Evolutionary conservation across 169 alveolate genomes (phyloP).

Genomic region (Theileria equi): DNA sequence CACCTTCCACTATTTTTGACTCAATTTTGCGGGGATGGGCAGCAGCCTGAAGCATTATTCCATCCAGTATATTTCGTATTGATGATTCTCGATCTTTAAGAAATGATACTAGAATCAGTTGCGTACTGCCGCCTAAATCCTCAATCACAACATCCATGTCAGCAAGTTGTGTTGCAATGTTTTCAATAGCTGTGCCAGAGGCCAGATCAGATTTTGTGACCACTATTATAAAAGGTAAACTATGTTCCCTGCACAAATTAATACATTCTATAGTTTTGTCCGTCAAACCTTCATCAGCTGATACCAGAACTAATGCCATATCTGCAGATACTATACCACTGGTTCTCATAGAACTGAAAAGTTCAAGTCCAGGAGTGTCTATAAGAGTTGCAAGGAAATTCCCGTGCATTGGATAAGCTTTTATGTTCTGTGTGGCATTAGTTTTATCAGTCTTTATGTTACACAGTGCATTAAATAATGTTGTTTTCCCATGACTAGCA

Average conservation of each 20-base stretch:
- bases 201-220: slow-evolving; percentile 51
- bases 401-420: slow-evolving; percentile 22
- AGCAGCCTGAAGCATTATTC: slow-evolving; percentile 37
- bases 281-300: slow-evolving; percentile 41
- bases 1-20: slow-evolving; percentile 22
- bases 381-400: slow-evolving; percentile 12
- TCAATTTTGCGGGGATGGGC: slow-evolving; percentile 18
- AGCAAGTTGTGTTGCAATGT: slow-evolving; percentile 21
- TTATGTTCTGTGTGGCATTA: slow-evolving; percentile 20
- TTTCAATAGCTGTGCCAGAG: slow-evolving; percentile 19
- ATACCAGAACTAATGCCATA: slow-evolving; percentile 44
- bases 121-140: slow-evolving; percentile 48
- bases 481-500: slow-evolving; percentile 42
- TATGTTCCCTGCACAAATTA: slow-evolving; percentile 14
- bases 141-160: slow-evolving; percentile 42
- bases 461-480: slow-evolving; percentile 36
- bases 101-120: slow-evolving; percentile 34
- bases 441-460: neutral
- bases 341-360: slow-evolving; percentile 36
- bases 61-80: slow-evolving; percentile 21
- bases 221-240: slow-evolving; percentile 44
- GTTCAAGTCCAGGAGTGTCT: slow-evolving; percentile 62
- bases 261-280: slow-evolving; percentile 36
- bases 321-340: slow-evolving; percentile 40
- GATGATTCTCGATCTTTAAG: slow-evolving; percentile 14